Base-by-base conservation (phyloP, 2,329 filamentous ascomycete species). In the Akanthomyces dipterigenus region DNA sequence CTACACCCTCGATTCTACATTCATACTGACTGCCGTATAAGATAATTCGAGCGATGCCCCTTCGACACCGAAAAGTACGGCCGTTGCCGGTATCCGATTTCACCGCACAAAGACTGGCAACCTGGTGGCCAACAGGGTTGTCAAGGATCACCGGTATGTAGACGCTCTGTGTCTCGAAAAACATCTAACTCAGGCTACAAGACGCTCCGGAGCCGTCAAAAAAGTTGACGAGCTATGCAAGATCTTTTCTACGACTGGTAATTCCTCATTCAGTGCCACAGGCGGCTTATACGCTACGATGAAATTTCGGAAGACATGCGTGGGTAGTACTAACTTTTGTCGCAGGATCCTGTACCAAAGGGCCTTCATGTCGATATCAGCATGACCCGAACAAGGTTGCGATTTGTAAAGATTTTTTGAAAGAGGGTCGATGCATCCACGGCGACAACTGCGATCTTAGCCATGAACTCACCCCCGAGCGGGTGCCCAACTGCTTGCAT, bases 301-400 rank as follows among this genome's bases (percentile, higher is more conserved):
- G 60, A 70, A 64, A 62, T 40, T 46, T 55, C 28, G 58, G 58
- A 59, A 64, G 62, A 54, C 64, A 57, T 43, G 28, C 40, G 18
- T 3, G 42, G 58, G 50, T n/a, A 31, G 40, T 67, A 80, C 82
- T 84, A 73, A 84, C 78, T 63, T 60, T 54, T 49, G 53, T 51
- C 67, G 40, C 80, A 96, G 95, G 95, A 77, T 88, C 88, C 66
- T 99, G 95, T 74, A 80, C 86, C 61, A 91, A 91, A 74, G 93
- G 93, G 63, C 88, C 89, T 8, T 79, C 77, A 53, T 99, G 95
- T 75, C 88, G 84, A 60, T 95, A 89, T 71, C 78, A 87, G 55
- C 95, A 99, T 80, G 90, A 99, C 71, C 84, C 89, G 46, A 80
- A 85, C 71, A 96, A 91, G 77, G 90, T 96, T 69, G 90, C 93